Percentiles rank a stretch among this genome's conserved stretches.
phyloP scores from a whole-genome alignment of 768 basidiomycete genomes.

The Boletus tomentosulus region DNA sequence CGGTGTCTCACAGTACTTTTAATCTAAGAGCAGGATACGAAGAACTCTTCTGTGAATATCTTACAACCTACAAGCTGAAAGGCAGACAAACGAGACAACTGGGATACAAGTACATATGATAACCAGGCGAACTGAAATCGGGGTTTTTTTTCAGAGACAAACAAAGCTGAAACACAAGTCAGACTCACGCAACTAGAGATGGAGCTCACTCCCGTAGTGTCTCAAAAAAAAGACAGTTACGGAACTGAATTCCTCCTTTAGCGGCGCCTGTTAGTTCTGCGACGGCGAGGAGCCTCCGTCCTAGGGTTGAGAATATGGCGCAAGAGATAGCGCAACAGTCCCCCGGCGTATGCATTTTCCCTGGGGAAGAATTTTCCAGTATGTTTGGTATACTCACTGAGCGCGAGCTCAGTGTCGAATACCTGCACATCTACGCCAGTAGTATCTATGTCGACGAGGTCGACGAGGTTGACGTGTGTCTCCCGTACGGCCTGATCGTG shows the following conservation, averaged over 20 bases:
- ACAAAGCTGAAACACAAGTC: too few relatives aligned
- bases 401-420: slow-evolving; percentile 6
- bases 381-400: slow-evolving; percentile 6
- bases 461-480: slow-evolving; percentile 13
- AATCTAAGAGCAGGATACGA: too few relatives aligned
- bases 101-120: too few relatives aligned
- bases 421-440: slow-evolving; percentile 1
- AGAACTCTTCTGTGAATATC: too few relatives aligned
- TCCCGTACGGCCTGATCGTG: slow-evolving; percentile 1
- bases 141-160: too few relatives aligned
- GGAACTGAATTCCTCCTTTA: slow-evolving; percentile 11
- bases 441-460: slow-evolving; percentile 11
- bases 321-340: slow-evolving; percentile 10
- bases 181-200: background rate
- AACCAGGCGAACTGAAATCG: background rate
- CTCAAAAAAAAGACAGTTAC: background rate
- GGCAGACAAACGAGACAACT: too few relatives aligned
- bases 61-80: background rate
- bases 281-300: background rate
- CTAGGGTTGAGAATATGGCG: slow-evolving; percentile 12
- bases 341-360: slow-evolving; percentile 14
- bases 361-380: slow-evolving; percentile 14
- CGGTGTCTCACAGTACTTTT: too few relatives aligned
- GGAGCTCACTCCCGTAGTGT: slow-evolving; percentile 2
- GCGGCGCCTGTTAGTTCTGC: slow-evolving; percentile 4